Percentiles rank a stretch among this genome's conserved stretches.
Evolutionary conservation across 495 filamentous ascomycete genomes (phyloP).

Genomic region (Wilcoxina mikolae): DNA sequence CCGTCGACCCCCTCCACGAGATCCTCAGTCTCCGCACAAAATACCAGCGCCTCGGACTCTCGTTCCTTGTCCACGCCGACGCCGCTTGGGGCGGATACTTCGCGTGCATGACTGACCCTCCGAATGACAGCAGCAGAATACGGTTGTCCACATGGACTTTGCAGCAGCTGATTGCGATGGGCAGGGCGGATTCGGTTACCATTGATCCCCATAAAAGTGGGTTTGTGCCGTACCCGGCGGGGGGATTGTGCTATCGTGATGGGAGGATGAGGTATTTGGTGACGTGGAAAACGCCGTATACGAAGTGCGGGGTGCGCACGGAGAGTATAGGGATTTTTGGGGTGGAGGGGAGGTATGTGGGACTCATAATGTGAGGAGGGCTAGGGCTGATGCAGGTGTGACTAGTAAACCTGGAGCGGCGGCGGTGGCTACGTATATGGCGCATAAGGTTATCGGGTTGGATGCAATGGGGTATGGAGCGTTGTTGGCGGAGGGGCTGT

Average conservation of each 20-base stretch:
- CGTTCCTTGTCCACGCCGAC: conserved; percentile 11
- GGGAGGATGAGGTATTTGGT: conserved; percentile 34
- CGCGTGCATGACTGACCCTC: background rate
- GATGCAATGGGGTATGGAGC: background rate
- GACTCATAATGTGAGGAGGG: background rate
- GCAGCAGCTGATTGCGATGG: background rate
- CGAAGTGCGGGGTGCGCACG: background rate
- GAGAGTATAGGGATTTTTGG: background rate
- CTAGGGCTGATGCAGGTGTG: background rate
- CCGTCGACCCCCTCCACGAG: background rate
- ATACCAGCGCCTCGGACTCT: background rate
- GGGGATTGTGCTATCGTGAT: conserved; percentile 34
- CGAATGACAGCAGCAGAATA: background rate
- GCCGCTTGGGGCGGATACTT: conserved; percentile 3
- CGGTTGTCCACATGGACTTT: background rate
- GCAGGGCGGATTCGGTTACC: background rate
- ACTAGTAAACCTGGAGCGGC: background rate
- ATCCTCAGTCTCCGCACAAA: conserved; percentile 19
- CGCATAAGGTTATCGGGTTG: background rate
- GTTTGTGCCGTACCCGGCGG: conserved; percentile 38
- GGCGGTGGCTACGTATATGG: background rate
- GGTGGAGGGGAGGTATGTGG: background rate
- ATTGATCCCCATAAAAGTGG: conserved; percentile 31
- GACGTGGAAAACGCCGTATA: conserved; percentile 34
- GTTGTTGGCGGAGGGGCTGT: background rate